Evolutionary conservation across 331 rosid species (phyloP), one percentile per base, ranked within the genome.

Genomic region (Quercus tomentella): DNA sequence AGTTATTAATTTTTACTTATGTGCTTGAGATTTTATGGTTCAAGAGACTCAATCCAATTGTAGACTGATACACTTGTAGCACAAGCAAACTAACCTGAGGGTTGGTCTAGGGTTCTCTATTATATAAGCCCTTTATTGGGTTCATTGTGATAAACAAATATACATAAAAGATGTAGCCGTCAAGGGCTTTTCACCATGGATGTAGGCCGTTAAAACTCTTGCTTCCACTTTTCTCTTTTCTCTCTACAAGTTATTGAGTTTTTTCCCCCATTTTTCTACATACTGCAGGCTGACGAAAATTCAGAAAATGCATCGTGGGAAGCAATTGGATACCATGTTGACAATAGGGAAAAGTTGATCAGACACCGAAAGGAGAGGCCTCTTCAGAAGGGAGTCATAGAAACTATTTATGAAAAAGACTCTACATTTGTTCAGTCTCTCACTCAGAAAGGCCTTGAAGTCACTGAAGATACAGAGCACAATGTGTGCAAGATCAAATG

Each of bases 401-500:
- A 94, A 81, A 86, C 92, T 4, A 28, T 78, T 56, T 52, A 82
- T 0, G 89, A 91, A 85, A 83, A 75, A 35, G 89, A 94, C 68
- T 66, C 88, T 25, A 81, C 89, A 28, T 58, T 92, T 28, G n/a
- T 87, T 57, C 86, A 82, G 69, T 86, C 92, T 80, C 93, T 94
- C 74, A 56, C 33, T 57, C 80, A 83, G 37, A 90, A 88, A 77
- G 97, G 97, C 89, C 88, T 92, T 71, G 85, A 86, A 80, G 93
- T 87, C 37, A 68, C 56, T 28, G 90, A 88, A 74, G 84, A 90
- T 69, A 61, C 25, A 49, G 66, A 71, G 56, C 62, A 88, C 65
- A 76, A 79, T 62, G 21, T 58, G 37, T 90, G 82, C 90, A 87
- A 81, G 82, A 87, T 94, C 92, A 92, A 89, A 86, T 94, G 98